A percentile compares a stretch with the other conserved stretches of the same genome.
These are phyloP conservation scores for Calonectria crousiana DNA, from an alignment of 2,329 filamentous ascomycete species.

Conservation along the genomic window DNA sequence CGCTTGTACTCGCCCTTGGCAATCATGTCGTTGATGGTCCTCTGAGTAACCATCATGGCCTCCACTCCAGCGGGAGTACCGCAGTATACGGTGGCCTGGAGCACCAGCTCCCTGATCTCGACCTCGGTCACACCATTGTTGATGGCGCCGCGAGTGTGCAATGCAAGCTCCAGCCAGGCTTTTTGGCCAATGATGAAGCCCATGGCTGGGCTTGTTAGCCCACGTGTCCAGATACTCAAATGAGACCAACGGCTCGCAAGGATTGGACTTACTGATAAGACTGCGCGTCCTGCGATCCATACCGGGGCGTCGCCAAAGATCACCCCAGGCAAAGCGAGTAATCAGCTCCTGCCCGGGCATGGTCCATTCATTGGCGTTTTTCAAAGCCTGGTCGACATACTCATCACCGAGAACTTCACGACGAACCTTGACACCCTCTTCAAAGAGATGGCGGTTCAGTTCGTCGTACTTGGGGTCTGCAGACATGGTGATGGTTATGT, in stretches of 20 bases:
- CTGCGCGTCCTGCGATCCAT: constrained; percentile 37
- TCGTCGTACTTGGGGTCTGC: constrained; percentile 1
- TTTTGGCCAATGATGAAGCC: constrained; percentile 36
- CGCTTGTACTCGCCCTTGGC: constrained; percentile 2
- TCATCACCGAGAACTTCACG: constrained; percentile 34
- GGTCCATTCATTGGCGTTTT: constrained; percentile 33
- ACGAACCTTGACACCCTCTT: constrained; percentile 14
- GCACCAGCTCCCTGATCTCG: constrained; percentile 32
- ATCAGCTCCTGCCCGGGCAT: constrained; percentile 34
- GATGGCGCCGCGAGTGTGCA: constrained; percentile 33
- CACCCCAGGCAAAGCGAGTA: constrained; percentile 31
- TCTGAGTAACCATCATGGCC: constrained; percentile 34
- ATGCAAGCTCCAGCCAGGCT: constrained; percentile 26
- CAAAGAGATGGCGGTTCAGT: neutral
- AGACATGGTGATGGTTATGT: neutral
- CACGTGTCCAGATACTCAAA: neutral
- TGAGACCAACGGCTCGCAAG: neutral
- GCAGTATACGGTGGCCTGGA: constrained; percentile 36
- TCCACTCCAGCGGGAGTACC: constrained; percentile 33
- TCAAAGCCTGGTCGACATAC: constrained; percentile 34
- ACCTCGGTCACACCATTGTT: constrained; percentile 33
- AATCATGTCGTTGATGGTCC: constrained; percentile 23
- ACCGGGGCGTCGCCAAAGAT: constrained; percentile 30
- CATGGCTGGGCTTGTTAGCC: neutral
- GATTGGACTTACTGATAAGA: constrained; percentile 26